phyloP scores from a whole-genome alignment of 305 asterid species.

The Solanum hybrid region DNA sequence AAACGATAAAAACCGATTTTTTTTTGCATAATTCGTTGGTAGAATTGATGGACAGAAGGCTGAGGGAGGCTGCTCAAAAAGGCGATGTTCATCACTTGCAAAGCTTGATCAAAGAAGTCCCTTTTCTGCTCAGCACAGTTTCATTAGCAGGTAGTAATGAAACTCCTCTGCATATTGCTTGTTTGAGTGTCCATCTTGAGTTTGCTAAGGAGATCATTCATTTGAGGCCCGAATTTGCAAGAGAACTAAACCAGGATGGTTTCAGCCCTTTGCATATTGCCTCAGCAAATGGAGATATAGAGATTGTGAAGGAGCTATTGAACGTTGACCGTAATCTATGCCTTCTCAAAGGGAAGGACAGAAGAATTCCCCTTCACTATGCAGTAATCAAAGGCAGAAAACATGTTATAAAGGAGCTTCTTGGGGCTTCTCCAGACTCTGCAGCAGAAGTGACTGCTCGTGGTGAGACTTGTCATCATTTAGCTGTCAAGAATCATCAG shows the following conservation, averaged over 20 bases:
- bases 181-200: constrained; percentile 28
- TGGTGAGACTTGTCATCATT: constrained; percentile 36
- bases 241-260: constrained; percentile 38
- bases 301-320: constrained; percentile 34
- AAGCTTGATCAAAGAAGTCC: constrained; percentile 21
- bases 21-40: background rate
- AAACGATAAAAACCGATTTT: background rate
- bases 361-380: constrained; percentile 41
- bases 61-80: constrained; percentile 27
- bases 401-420: constrained; percentile 18
- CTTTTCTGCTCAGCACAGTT: constrained; percentile 14
- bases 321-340: constrained; percentile 29
- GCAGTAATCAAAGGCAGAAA: constrained; percentile 43
- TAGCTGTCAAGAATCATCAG: constrained; percentile 34
- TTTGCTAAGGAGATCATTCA: constrained; percentile 21
- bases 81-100: constrained; percentile 35
- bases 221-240: constrained; percentile 13
- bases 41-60: constrained; percentile 29
- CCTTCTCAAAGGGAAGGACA: constrained; percentile 33
- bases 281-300: constrained; percentile 34
- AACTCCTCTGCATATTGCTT: constrained; percentile 37
- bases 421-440: constrained; percentile 22
- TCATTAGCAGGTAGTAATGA: constrained; percentile 15
- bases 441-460: constrained; percentile 26
- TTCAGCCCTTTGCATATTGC: constrained; percentile 54